Percentiles rank a stretch among this genome's conserved stretches.
Evolutionary conservation across 371 early-diverging fungal genomes (phyloP).

Genomic region (Dichotomocladium elegans): DNA sequence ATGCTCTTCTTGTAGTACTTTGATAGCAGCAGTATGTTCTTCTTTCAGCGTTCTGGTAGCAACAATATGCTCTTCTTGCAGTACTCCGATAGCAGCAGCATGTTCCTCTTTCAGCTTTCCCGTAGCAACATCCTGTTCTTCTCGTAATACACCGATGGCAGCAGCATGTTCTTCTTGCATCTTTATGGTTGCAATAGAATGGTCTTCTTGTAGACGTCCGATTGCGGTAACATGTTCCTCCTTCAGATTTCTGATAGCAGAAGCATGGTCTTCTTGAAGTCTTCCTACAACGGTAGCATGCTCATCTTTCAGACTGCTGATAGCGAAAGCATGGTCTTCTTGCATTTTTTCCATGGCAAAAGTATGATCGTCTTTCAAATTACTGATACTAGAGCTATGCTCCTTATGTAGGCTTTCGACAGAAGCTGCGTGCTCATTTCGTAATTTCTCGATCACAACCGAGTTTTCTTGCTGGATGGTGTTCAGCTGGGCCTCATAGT

Average conservation of each 20-base stretch:
- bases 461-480: not conserved
- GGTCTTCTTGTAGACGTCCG: too few species aligned
- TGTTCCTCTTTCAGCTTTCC: not conserved
- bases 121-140: too few species aligned
- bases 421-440: constrained; percentile 4
- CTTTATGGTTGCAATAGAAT: too few species aligned
- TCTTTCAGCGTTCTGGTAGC: too few species aligned
- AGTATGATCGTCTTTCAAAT: too few species aligned
- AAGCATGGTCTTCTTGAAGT: too few species aligned
- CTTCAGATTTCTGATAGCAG: too few species aligned
- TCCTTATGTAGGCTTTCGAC: not conserved
- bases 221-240: too few species aligned
- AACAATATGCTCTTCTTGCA: not conserved
- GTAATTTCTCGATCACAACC: not conserved
- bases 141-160: too few species aligned
- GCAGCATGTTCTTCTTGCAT: too few species aligned
- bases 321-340: not conserved
- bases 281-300: too few species aligned
- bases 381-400: not conserved
- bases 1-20: not conserved
- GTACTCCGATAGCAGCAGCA: not conserved
- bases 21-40: too few species aligned
- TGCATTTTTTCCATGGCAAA: not conserved
- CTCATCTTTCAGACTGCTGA: not conserved
- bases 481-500: constrained; percentile 4